Base-by-base conservation (phyloP, 192 early-diverging fungal species). In the Podila minutissima region DNA sequence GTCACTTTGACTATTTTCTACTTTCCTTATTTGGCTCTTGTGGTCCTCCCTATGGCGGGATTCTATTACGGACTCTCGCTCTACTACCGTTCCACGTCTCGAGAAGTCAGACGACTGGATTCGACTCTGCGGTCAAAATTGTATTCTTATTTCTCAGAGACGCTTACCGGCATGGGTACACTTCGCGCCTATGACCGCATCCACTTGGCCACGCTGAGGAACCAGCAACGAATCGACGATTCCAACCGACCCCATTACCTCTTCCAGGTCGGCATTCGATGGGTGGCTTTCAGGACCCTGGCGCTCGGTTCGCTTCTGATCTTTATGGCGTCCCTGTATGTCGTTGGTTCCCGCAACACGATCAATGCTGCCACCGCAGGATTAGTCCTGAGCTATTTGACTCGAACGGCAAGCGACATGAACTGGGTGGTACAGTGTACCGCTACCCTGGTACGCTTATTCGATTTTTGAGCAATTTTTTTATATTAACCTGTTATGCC, bases 61-160 rank as follows among this genome's bases (percentile, higher is more conserved):
- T 83, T 97, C 6, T 96, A 96, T 83, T 93, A 90, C 73, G 66
- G 74, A 12, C 72, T 95, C 13, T 92, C 94, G 35, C 84, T 84
- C 28, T 83, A 95, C 38, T 98, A 97, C 84, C 86, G 94, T 9
- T 69, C 88, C 4, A 92, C 92, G 0, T 93, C 92, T 0, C 91
- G 95, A 28, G 95, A 97, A 73, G 70, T 98, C 38, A 96, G 96
- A 75, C 91, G 94, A 22, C 82, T 98, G 4, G 94, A 95, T 64
- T 93, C 94, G n/a, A 89, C 93, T 20, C 84, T 94, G 33, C 86
- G 94, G 19, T 92, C 92, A 8, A 90, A 94, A 0, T 85, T 98
- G 4, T 96, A 94, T 71, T 86, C 95, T 0, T 93, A 93, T 66
- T 91, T 97, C 64, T 78, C 91, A 17, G 94, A 96, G 59, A 89